These are phyloP conservation scores for Trichosporon sp. DNA, from an alignment of 1,284 basidiomycete genomes.

Conservation along the genomic window DNA sequence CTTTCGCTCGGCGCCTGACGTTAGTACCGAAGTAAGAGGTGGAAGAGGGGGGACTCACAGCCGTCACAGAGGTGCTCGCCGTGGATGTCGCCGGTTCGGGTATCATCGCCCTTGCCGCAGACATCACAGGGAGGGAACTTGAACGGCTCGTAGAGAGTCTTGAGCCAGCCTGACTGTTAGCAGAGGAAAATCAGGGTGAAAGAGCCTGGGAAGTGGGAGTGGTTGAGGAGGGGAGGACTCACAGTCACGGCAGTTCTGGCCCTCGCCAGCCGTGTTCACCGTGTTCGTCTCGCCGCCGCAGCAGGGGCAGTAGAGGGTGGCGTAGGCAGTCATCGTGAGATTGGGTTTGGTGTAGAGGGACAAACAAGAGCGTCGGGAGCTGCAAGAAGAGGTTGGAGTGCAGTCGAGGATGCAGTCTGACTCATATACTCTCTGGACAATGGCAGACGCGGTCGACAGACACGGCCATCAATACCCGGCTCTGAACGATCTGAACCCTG, in stretches of 20 bases:
- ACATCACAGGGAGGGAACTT: constrained; percentile 11
- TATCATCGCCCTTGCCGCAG: constrained; percentile 5
- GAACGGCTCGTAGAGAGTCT: constrained; percentile 15
- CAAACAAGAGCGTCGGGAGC: too few relatives aligned
- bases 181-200: background rate
- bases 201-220: too few relatives aligned
- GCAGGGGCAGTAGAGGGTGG: background rate
- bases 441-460: background rate
- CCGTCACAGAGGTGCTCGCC: constrained; percentile 13
- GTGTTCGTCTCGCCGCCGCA: constrained; percentile 14
- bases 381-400: background rate
- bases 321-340: background rate
- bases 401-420: background rate
- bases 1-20: background rate
- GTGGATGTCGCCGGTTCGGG: constrained; percentile 3
- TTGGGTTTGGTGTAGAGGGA: too few relatives aligned
- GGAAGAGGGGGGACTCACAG: background rate
- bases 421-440: background rate
- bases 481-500: background rate
- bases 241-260: constrained; percentile 7
- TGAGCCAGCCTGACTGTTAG: constrained; percentile 3
- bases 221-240: background rate
- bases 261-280: background rate
- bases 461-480: constrained; percentile 3
- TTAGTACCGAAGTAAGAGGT: background rate